Percentiles rank a stretch among this genome's conserved stretches.
Evolutionary conservation across 768 basidiomycete genomes (phyloP).

Genomic region (Ramaria rubella): DNA sequence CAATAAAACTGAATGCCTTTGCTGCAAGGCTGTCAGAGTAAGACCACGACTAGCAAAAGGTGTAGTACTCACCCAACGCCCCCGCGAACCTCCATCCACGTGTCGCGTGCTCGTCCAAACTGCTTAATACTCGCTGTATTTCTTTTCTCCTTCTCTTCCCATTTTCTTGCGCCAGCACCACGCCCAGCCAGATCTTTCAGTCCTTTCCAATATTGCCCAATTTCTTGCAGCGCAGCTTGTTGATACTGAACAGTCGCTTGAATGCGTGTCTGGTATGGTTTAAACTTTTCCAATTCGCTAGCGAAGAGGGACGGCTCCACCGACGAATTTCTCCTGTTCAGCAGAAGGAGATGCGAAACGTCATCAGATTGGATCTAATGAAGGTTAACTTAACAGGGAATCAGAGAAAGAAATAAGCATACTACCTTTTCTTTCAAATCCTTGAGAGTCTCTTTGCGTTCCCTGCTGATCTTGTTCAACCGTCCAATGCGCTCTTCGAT

Average conservation of each 20-base stretch:
- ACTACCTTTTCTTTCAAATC: conserved; percentile 95
- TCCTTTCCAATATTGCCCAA: conserved; percentile 64
- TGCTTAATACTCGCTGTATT: conserved; percentile 69
- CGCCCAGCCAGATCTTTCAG: conserved; percentile 70
- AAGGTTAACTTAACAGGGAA: neutral
- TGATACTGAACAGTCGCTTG: conserved; percentile 74
- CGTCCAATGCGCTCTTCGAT: conserved; percentile 74
- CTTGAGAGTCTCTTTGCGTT: conserved; percentile 80
- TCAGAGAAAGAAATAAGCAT: neutral
- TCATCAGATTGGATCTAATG: conserved; percentile 88
- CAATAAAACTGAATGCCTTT: conserved; percentile 88
- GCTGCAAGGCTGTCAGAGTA: conserved; percentile 31
- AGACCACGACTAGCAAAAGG: neutral
- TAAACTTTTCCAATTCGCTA: conserved; percentile 92
- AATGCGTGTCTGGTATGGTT: conserved; percentile 81
- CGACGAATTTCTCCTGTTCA: conserved; percentile 78
- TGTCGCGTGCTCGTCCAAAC: conserved; percentile 71
- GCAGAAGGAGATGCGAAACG: conserved; percentile 87
- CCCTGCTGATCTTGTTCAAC: conserved; percentile 76
- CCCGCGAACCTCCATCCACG: conserved; percentile 80
- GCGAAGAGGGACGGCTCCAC: conserved; percentile 88
- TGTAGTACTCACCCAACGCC: conserved; percentile 65
- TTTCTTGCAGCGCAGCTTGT: conserved; percentile 63
- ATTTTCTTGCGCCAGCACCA: conserved; percentile 69
- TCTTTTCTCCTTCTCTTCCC: conserved; percentile 74